phyloP scores from a whole-genome alignment of 2,329 filamentous ascomycete species.

The Calycina marina region DNA sequence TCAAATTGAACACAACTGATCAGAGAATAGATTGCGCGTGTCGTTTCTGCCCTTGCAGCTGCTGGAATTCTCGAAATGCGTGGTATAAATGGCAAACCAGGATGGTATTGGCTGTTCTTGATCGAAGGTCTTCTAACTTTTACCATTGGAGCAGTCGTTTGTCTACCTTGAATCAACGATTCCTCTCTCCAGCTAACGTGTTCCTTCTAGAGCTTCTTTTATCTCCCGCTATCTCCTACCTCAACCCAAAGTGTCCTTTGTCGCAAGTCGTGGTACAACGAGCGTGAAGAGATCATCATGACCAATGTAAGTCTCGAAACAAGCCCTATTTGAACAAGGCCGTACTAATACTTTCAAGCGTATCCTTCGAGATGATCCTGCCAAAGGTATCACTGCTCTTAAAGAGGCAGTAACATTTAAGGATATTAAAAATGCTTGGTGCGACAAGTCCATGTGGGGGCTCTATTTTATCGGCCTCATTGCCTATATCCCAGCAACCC shows the following conservation, averaged over 20 bases:
- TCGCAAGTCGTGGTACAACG: conserved; percentile 50
- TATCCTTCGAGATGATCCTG: conserved; percentile 37
- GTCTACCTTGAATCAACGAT: conserved; percentile 3
- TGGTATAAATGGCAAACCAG: conserved; percentile 31
- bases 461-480: conserved; percentile 33
- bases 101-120: conserved; percentile 41
- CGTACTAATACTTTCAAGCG: conserved; percentile 24
- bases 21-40: conserved; percentile 16
- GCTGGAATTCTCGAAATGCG: conserved; percentile 34
- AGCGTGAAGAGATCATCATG: conserved; percentile 55
- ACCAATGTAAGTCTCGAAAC: conserved; percentile 31
- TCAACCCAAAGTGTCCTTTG: conserved; percentile 47
- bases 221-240: conserved; percentile 49
- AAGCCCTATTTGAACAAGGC: not conserved
- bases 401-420: conserved; percentile 28
- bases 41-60: conserved; percentile 33
- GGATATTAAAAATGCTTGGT: conserved; percentile 31
- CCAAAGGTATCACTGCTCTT: conserved; percentile 34
- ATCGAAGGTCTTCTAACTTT: conserved; percentile 30
- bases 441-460: conserved; percentile 33
- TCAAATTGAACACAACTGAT: not conserved
- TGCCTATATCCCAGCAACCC: conserved; percentile 33
- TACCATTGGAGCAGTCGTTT: conserved; percentile 32
- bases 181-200: not conserved
- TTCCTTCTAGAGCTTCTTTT: conserved; percentile 30